Base-by-base conservation (phyloP, 1,284 basidiomycete genomes). In the Puccinia brachypodii region DNA sequence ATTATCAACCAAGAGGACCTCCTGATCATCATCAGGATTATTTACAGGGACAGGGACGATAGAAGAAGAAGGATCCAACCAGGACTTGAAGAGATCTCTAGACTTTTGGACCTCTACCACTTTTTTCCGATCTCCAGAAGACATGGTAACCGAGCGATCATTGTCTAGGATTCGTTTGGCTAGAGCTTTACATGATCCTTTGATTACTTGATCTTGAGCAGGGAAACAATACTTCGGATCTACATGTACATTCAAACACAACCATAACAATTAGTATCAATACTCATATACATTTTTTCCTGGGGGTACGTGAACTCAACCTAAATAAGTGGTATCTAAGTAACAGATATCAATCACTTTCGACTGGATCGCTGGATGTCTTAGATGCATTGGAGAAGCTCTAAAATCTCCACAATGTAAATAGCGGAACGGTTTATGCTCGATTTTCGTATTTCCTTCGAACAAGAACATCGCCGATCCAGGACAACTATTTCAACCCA, bases 221-320 rank as follows among this genome's bases (percentile, higher is more conserved):
- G 79, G 79, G 50, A 81, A 81, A 47, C 79, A 75, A 42, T 81
- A 81, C 50, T 81, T 81, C 9, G 79, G 79, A 75, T 81, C 79
- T 81, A 60, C 25, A n/a, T n/a, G n/a, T n/a, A n/a, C n/a, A n/a
- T n/a, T 36, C 11, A 50, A 11, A 11, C 47, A 11, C 47, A 50
- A 11, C 47, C 11, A 11, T 50, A 50, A 11, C 47, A 11, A 50
- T 11, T 8, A 3, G 25, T 19, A 47, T 47, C 19, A 71, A 38
- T 19, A 40, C 22, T 40, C 19, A 36, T 53, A 19, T 74, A 22
- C 4, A 22, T 74, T 13, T 56, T 19, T 19, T 58, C 7, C 22
- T 6, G 7, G 3, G n/a, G 28, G 28, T 16, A 25, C 0, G 16
- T 2, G n/a, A 1, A 42, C 36, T 33, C 31, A 81, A n/a, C 79